These are phyloP conservation scores for Jacaranda mimosifolia DNA, from an alignment of 257 asterid species.

Conservation along the genomic window DNA sequence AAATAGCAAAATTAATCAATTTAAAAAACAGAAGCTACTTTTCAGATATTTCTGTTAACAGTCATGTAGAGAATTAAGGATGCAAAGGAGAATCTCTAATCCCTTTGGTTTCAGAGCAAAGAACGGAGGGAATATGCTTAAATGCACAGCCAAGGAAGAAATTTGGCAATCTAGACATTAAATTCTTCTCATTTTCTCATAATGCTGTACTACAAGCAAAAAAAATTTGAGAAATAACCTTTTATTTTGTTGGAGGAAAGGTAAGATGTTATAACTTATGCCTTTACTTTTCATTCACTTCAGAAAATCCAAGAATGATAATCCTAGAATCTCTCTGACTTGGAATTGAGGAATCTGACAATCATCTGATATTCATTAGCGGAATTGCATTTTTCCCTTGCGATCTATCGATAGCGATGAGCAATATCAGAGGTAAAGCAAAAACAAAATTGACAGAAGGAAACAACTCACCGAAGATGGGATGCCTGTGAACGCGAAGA, in stretches of 20 bases:
- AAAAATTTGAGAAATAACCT: not conserved
- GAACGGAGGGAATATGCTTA: not conserved
- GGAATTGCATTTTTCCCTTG: not conserved
- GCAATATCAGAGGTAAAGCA: not conserved
- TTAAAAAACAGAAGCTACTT: constrained; percentile 2
- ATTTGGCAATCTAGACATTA: not conserved
- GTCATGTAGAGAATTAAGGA: not conserved
- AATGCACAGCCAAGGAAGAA: constrained; percentile 1
- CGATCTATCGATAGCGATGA: not conserved
- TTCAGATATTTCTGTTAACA: not conserved
- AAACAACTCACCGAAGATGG: constrained; percentile 75
- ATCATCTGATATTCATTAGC: not conserved
- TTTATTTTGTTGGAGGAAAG: not conserved
- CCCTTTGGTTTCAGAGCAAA: too few species aligned
- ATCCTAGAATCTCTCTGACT: constrained; percentile 16
- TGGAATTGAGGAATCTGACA: not conserved
- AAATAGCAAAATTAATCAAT: constrained; percentile 20
- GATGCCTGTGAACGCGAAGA: constrained; percentile 85
- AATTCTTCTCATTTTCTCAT: not conserved
- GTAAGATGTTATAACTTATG: constrained; percentile 1
- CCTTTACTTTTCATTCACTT: not conserved
- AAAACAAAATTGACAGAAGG: not conserved
- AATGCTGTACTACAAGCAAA: not conserved
- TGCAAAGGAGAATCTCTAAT: not conserved
- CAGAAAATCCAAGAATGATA: not conserved